These are phyloP conservation scores for Acephala macrosclerotiorum DNA, from an alignment of 2,329 filamentous ascomycete genomes.

Conservation along the genomic window DNA sequence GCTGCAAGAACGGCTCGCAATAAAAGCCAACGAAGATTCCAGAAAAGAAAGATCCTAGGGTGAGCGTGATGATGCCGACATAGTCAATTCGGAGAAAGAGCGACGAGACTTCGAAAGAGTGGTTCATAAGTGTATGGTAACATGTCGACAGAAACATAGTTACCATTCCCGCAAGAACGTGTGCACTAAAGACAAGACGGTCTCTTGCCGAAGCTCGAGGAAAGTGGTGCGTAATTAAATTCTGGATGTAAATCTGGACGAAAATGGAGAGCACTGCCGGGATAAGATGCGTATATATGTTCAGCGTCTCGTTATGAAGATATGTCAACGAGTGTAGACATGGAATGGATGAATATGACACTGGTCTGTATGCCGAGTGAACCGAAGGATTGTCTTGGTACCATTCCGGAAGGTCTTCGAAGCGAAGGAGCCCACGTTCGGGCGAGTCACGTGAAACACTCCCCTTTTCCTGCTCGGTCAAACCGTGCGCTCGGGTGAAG, in stretches of 20 bases:
- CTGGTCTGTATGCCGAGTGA: background rate
- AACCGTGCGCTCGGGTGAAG: background rate
- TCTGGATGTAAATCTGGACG: background rate
- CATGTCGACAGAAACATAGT: background rate
- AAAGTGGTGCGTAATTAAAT: slow-evolving; percentile 1
- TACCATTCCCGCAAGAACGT: background rate
- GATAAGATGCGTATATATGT: slow-evolving; percentile 5
- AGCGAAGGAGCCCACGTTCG: background rate
- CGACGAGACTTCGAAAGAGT: background rate
- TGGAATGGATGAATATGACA: background rate
- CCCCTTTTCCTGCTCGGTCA: background rate
- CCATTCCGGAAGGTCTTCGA: slow-evolving; percentile 3
- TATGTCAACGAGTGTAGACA: slow-evolving; percentile 5
- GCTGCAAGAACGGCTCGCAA: background rate
- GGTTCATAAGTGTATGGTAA: slow-evolving; percentile 2
- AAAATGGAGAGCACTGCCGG: slow-evolving; percentile 2
- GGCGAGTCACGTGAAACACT: background rate
- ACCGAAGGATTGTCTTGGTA: slow-evolving; percentile 4
- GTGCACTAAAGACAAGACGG: background rate
- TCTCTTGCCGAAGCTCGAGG: slow-evolving; percentile 3
- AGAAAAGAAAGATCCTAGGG: background rate
- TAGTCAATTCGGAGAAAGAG: slow-evolving; percentile 9
- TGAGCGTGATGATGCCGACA: background rate
- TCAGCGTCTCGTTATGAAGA: slow-evolving; percentile 5
- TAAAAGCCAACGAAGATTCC: slow-evolving; percentile 7